phyloP scores from a whole-genome alignment of 2,329 filamentous ascomycete genomes.

The Penicillium sp. region DNA sequence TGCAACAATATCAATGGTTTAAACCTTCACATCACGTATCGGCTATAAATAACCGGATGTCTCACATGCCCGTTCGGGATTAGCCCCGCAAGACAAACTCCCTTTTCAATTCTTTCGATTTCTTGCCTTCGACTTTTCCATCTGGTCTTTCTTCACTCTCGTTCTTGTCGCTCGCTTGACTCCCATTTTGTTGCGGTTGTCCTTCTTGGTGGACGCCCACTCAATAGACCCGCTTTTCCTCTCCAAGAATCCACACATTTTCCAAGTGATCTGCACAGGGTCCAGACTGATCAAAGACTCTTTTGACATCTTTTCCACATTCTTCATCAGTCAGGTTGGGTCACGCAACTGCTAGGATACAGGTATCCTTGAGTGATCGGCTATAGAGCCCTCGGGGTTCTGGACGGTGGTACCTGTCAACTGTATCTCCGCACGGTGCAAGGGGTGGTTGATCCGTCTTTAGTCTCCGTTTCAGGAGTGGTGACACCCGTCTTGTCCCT shows the following conservation, averaged over 20 bases:
- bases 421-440: constrained; percentile 10
- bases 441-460: constrained; percentile 16
- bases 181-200: neutral
- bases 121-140: too few species aligned
- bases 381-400: neutral
- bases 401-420: neutral
- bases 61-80: too few species aligned
- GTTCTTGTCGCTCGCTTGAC: constrained; percentile 9
- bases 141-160: constrained; percentile 2
- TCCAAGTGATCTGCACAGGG: constrained; percentile 16
- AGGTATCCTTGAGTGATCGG: neutral
- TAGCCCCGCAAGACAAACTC: too few species aligned
- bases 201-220: neutral
- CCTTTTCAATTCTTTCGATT: too few species aligned
- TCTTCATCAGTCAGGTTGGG: constrained; percentile 3
- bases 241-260: constrained; percentile 1
- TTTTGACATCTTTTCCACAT: constrained; percentile 9
- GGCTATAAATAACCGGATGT: too few species aligned
- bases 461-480: constrained; percentile 10
- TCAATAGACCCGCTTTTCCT: neutral
- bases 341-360: constrained; percentile 3
- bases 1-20: too few species aligned
- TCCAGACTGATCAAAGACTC: constrained; percentile 8
- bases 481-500: neutral
- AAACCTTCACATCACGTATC: too few species aligned